A percentile compares a stretch with the other conserved stretches of the same genome.
phyloP scores from a whole-genome alignment of 1,284 basidiomycete genomes.

The Heterobasidion irregulare region DNA sequence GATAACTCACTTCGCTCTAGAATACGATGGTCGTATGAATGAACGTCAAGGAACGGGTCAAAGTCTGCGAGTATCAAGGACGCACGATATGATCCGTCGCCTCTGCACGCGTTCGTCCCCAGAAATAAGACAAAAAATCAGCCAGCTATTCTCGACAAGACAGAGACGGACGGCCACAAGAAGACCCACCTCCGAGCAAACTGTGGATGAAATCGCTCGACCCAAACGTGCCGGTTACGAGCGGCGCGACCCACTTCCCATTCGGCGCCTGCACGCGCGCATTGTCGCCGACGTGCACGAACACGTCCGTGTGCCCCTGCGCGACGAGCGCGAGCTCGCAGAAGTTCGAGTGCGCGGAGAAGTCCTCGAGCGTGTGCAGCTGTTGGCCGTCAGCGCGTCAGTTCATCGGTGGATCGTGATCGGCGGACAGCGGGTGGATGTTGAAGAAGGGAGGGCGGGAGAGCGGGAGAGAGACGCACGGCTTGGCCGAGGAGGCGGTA shows the following conservation, averaged over 20 bases:
- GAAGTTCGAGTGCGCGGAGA: constrained; percentile 86
- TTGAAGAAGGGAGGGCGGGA: neutral
- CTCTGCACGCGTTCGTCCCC: constrained; percentile 28
- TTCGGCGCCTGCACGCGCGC: constrained; percentile 72
- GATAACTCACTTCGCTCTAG: neutral
- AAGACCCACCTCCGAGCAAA: constrained; percentile 35
- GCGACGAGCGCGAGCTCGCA: constrained; percentile 74
- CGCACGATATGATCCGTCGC: constrained; percentile 65
- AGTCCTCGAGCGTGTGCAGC: constrained; percentile 83
- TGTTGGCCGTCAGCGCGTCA: constrained; percentile 15
- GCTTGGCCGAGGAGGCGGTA: constrained; percentile 71
- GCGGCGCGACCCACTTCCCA: constrained; percentile 70
- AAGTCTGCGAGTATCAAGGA: constrained; percentile 3
- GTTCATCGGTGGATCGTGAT: neutral
- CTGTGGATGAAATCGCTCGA: constrained; percentile 83
- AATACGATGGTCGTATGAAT: no score
- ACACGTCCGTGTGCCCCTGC: constrained; percentile 73
- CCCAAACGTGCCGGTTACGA: constrained; percentile 88
- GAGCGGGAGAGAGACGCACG: constrained; percentile 25
- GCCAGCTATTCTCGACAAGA: no score
- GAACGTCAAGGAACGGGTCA: no score
- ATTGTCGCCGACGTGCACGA: constrained; percentile 85
- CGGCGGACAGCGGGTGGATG: neutral
- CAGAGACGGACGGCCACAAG: constrained; percentile 22
- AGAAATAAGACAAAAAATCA: constrained; percentile 3